These are phyloP conservation scores for Aspergillus spinulosporus DNA, from an alignment of 2,329 filamentous ascomycete species.

Conservation along the genomic window DNA sequence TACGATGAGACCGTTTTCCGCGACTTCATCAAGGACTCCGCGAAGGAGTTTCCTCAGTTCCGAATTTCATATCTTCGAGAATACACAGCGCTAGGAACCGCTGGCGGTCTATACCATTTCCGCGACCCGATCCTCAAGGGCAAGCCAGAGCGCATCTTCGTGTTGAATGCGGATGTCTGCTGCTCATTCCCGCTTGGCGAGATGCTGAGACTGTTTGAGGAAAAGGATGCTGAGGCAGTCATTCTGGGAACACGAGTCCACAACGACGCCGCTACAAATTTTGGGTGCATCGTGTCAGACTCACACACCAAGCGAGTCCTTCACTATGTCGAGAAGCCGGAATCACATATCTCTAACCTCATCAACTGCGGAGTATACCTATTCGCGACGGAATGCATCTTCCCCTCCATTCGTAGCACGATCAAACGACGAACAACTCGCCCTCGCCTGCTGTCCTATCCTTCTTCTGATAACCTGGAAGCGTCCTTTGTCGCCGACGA, in stretches of 20 bases:
- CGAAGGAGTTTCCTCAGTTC: conserved; percentile 80
- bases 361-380: conserved; percentile 99
- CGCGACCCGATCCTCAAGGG: conserved; percentile 98
- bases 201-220: conserved; percentile 92
- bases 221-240: conserved; percentile 93
- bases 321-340: conserved; percentile 99
- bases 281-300: conserved; percentile 96
- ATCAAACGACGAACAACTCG: conserved; percentile 95
- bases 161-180: conserved; percentile 97
- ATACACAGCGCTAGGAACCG: conserved; percentile 93
- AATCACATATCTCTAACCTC: conserved; percentile 94
- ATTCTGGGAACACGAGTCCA: conserved; percentile 90
- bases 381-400: conserved; percentile 92
- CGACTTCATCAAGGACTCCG: conserved; percentile 93
- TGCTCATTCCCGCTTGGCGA: conserved; percentile 95
- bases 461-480: conserved; percentile 90
- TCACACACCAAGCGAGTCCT: conserved; percentile 90
- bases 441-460: conserved; percentile 89
- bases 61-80: conserved; percentile 94
- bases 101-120: conserved; percentile 97
- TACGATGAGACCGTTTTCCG: conserved; percentile 97
- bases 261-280: conserved; percentile 91
- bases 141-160: conserved; percentile 90
- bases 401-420: conserved; percentile 88
- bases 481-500: conserved; percentile 67